Evolutionary conservation across 345 rosid species (phyloP).

Genomic region (Camelina sativa): DNA sequence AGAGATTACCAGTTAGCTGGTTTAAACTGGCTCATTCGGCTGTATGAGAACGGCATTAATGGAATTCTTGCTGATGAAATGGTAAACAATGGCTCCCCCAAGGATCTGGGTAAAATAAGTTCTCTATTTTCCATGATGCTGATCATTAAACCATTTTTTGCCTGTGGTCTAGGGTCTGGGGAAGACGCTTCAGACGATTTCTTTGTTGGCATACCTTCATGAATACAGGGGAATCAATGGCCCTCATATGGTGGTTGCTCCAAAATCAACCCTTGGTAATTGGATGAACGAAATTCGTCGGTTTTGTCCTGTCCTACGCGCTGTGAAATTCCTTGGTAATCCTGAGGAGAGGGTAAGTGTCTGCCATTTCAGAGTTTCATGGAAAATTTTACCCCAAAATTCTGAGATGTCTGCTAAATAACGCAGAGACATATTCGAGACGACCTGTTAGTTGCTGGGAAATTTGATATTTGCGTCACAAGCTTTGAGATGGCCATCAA

Average conservation of each 20-base stretch:
- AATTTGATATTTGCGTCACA: conserved; percentile 97
- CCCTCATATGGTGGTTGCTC: conserved; percentile 99
- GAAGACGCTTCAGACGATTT: conserved; percentile 96
- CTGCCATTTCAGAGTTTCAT: conserved; percentile 12
- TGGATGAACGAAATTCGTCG: conserved; percentile 99
- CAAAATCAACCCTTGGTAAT: conserved; percentile 99
- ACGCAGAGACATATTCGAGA: conserved; percentile 91
- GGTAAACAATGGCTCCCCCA: conserved; percentile 50
- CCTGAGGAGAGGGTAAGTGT: conserved; percentile 92
- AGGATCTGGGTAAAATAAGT: neutral
- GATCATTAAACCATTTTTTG: neutral
- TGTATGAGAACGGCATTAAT: conserved; percentile 96
- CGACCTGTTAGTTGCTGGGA: conserved; percentile 89
- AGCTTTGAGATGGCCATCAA: conserved; percentile 99
- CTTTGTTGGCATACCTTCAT: conserved; percentile 89
- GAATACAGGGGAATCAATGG: conserved; percentile 97
- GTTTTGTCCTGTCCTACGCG: conserved; percentile 91
- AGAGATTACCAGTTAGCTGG: conserved; percentile 99
- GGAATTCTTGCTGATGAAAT: conserved; percentile 98
- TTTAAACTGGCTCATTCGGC: conserved; percentile 91
- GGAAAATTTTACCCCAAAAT: neutral
- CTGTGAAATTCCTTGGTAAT: conserved; percentile 96
- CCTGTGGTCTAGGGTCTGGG: conserved; percentile 81
- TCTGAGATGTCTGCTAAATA: conserved; percentile 23
- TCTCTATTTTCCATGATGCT: conserved; percentile 7